Base-by-base conservation (phyloP, 176 grass and related monocot genomes). In the Musa schizocarpa region DNA sequence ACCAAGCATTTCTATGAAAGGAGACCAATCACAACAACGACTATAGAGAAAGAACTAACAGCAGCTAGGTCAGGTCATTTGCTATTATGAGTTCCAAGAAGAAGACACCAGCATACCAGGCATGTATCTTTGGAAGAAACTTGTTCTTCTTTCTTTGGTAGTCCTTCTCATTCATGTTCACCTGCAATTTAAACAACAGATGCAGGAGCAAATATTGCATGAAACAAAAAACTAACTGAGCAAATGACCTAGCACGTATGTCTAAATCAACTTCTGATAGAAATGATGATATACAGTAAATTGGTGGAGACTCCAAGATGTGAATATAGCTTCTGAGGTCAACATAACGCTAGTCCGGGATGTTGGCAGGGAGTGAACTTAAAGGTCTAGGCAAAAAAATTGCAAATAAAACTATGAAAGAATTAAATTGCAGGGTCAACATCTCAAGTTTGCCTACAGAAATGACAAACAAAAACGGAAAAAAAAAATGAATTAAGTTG, bases 71-170 rank as follows among this genome's bases (percentile, higher is more conserved):
- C 3, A 55, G 21, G 5, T 17, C 12, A 74, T 27, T 14, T 53
- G 23, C 22, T 27, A 74, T 29, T 13, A 20, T 16, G 25, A 68
- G n/a, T 13, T 14, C 9, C 8, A 16, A 56, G 24, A 23, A 5
- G 23, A 56, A 74, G 21, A 56, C 10, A 26, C 2, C n/a, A 56
- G 10, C 50, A 58, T 91, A 98, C 94, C 94, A 98, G 43, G 94
- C 76, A 76, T 98, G 94, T 83, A 98, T 98, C 83, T 93, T 98
- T 1, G 94, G 94, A 13, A 98, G 76, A 66, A 98, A 98, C 65
- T 98, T 98, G 88, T 98, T 98, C 82, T 98, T 98, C 86, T 91
- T 98, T 75, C 94, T 85, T 86, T 93, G 90, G 77, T 91, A 98
- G 57, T 98, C 90, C 85, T 82, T 98, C 80, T 98, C 94, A 86